These are phyloP conservation scores for Yamadazyma tumulicola DNA, from an alignment of 805 yeast genomes.

Conservation along the genomic window DNA sequence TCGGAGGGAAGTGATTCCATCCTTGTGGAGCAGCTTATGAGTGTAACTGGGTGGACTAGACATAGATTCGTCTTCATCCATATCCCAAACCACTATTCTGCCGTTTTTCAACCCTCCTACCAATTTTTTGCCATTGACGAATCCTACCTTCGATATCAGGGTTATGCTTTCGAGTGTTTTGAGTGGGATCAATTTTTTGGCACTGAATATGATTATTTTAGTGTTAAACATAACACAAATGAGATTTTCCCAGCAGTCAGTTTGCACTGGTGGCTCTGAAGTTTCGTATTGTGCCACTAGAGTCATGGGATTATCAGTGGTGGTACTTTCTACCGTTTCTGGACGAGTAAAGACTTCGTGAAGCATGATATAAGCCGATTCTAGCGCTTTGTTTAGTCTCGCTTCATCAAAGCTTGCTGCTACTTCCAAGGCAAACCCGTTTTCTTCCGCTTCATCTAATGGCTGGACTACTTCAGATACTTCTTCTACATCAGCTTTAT, in stretches of 20 bases:
- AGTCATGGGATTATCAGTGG: background rate
- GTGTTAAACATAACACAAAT: constrained; percentile 3
- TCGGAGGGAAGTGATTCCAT: constrained; percentile 20
- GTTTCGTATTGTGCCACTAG: constrained; percentile 3
- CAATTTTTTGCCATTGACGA: constrained; percentile 37
- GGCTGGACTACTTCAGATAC: background rate
- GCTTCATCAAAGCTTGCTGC: constrained; percentile 15
- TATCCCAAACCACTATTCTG: constrained; percentile 49
- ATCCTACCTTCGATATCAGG: constrained; percentile 34
- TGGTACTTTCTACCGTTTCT: no score
- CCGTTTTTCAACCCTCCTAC: constrained; percentile 52
- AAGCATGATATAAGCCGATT: constrained; percentile 21
- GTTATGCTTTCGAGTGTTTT: constrained; percentile 38
- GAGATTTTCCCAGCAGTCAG: constrained; percentile 1
- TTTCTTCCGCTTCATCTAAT: constrained; percentile 4
- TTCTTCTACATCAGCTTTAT: no score
- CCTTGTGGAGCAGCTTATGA: constrained; percentile 14
- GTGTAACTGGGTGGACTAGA: constrained; percentile 19
- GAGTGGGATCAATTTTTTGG: constrained; percentile 17
- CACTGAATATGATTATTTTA: constrained; percentile 33
- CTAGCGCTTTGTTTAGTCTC: constrained; percentile 17
- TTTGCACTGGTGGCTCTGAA: constrained; percentile 1
- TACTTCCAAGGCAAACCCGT: constrained; percentile 5
- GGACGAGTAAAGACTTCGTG: constrained; percentile 18
- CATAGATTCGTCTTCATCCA: constrained; percentile 15